Evolutionary conservation across 352 stramenopile genomes (phyloP), one percentile per base, ranked within the genome.

Genomic region (Phytophthora constricta): DNA sequence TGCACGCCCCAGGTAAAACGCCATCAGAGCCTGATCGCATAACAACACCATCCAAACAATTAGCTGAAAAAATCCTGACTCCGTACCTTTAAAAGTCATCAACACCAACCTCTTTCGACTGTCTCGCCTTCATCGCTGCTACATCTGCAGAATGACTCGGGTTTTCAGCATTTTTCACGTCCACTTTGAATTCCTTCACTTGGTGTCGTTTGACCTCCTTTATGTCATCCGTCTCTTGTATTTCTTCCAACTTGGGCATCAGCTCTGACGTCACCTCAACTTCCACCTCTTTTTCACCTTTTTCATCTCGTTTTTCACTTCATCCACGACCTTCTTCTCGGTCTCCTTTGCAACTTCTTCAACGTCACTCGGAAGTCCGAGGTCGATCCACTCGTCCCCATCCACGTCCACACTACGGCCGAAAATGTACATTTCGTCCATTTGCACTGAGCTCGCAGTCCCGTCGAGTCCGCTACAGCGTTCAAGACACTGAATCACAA

Each of bases 1-100:
- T 4, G 82, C 82, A 27, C 80, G 67, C 1, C 58, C 58, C 10
- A 89, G 62, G 51, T 91, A 91, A 52, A 89, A 91, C 8, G 73
- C 71, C 28, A 74, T 77, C 13, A 91, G 64, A 13, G 68, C 60
- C 80, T 91, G 16, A 17, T 34, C 31, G 20, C 23, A 34, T 13
- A 41, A n/a, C n/a, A n/a, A n/a, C 16, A 27, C 14, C 5, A n/a
- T 9, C 5, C 27, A 1, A 31, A 20, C 48, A 25, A 60, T 62
- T 26, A 46, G 28, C n/a, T 31, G 22, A 4, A 41, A n/a, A 45
- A 13, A 14, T 23, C 5, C n/a, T 20, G 47, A 42, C 5, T 17
- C 17, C 31, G 5, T 14, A 19, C 37, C 22, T 20, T 20, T 14
- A 33, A 7, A 41, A 10, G 33, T 19, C 28, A 33, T 10, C 23